phyloP scores from a whole-genome alignment of 176 grass and related monocot genomes.

The Bonia amplexicaulis region DNA sequence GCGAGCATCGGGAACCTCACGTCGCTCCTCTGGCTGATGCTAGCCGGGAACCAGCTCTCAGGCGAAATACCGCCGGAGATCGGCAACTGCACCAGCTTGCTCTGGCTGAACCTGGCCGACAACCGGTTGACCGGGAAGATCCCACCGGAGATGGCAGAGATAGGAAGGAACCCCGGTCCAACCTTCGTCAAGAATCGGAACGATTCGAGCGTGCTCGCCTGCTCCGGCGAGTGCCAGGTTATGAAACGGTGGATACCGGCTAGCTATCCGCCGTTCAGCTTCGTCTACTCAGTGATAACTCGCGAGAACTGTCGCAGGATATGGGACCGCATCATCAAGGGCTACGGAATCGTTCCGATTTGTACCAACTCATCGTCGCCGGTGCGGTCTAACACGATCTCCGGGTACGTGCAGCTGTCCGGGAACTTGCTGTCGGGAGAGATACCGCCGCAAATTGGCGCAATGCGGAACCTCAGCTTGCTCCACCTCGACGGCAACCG shows the following conservation, averaged over 20 bases:
- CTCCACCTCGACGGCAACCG: constrained; percentile 62
- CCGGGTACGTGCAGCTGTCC: constrained; percentile 80
- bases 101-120: constrained; percentile 83
- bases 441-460: constrained; percentile 50
- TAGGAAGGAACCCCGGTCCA: constrained; percentile 58
- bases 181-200: constrained; percentile 59
- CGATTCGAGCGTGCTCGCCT: constrained; percentile 12
- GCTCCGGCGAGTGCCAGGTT: constrained; percentile 72
- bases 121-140: constrained; percentile 59
- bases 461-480: constrained; percentile 58
- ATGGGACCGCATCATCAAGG: constrained; percentile 72
- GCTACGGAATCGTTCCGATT: constrained; percentile 66
- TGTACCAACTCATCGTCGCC: constrained; percentile 55
- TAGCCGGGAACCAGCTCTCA: constrained; percentile 63
- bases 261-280: constrained; percentile 85
- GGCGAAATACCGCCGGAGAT: constrained; percentile 70
- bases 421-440: constrained; percentile 59
- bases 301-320: constrained; percentile 55
- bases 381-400: constrained; percentile 45
- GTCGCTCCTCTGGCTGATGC: constrained; percentile 90
- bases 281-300: constrained; percentile 67
- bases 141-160: constrained; percentile 49
- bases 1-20: constrained; percentile 63
- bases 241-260: constrained; percentile 89
- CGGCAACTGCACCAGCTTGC: constrained; percentile 75